Evolutionary conservation across 352 stramenopile species (phyloP).

Genomic region (Aphanomyces stellatus): DNA sequence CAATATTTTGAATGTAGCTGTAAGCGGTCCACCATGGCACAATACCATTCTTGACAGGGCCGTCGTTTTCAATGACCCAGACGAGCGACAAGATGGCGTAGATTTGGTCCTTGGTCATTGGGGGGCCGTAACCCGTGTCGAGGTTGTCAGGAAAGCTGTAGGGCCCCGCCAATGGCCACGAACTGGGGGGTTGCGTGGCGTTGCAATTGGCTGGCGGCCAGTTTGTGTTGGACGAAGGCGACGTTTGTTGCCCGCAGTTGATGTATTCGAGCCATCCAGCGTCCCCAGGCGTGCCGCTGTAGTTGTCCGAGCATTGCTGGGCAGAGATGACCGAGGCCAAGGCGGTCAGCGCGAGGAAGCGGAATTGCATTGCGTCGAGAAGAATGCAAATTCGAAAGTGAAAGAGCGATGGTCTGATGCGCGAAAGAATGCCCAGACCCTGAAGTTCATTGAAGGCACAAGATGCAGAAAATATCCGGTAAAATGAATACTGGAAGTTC

Average conservation of each 20-base stretch:
- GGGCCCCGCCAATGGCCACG: background rate
- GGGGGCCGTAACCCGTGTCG: background rate
- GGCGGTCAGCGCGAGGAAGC: background rate
- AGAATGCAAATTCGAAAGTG: background rate
- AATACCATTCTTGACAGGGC: background rate
- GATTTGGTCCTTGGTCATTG: background rate
- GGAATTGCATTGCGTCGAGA: background rate
- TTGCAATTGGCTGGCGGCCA: background rate
- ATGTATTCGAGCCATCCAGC: background rate
- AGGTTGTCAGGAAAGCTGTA: constrained; percentile 1
- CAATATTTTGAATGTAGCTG: constrained; percentile 10
- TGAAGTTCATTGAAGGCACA: too few relatives aligned
- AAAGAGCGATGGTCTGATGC: background rate
- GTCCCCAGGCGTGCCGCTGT: background rate
- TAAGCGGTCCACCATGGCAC: background rate
- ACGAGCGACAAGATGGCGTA: constrained; percentile 4
- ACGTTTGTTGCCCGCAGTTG: background rate
- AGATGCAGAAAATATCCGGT: too few relatives aligned
- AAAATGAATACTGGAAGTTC: too few relatives aligned
- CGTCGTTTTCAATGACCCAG: background rate
- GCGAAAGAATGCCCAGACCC: too few relatives aligned
- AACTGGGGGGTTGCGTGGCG: background rate
- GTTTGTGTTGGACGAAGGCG: background rate
- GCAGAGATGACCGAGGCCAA: background rate
- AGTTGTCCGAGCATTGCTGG: background rate